These are phyloP conservation scores for Leishmania gerbilli DNA, from an alignment of 208 protist genomes.

Conservation along the genomic window DNA sequence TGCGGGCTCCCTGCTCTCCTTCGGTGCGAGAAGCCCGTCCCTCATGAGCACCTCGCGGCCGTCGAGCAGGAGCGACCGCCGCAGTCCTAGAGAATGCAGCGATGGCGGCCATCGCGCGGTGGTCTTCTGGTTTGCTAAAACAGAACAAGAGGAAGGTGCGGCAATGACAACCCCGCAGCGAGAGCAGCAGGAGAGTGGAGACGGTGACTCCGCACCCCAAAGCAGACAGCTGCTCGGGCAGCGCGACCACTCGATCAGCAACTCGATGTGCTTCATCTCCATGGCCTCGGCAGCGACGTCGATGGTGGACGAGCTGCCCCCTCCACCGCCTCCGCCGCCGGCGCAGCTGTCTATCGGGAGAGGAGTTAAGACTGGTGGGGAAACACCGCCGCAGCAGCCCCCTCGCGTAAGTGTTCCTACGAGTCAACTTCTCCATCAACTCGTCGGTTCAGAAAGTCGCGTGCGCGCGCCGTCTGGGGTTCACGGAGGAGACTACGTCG, in stretches of 20 bases:
- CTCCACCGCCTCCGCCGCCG: slow-evolving; percentile 14
- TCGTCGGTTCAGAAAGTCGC: background rate
- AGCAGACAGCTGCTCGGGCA: background rate
- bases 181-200: background rate
- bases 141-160: background rate
- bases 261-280: slow-evolving; percentile 12
- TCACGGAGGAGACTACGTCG: background rate
- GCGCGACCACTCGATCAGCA: background rate
- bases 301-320: slow-evolving; percentile 11
- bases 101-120: background rate
- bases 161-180: background rate
- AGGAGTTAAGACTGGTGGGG: background rate
- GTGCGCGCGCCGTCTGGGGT: background rate
- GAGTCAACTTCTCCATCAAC: background rate
- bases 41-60: slow-evolving; percentile 3
- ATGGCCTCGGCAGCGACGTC: slow-evolving; percentile 5
- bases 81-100: background rate
- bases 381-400: background rate
- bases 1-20: background rate
- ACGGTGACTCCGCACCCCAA: background rate
- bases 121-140: background rate
- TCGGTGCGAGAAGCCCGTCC: background rate
- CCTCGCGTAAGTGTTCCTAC: background rate
- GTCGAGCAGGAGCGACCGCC: slow-evolving; percentile 1
- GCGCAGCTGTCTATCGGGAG: slow-evolving; percentile 13